These are phyloP conservation scores for Stagonosporopsis vannaccii DNA, from an alignment of 2,329 filamentous ascomycete genomes.

Conservation along the genomic window DNA sequence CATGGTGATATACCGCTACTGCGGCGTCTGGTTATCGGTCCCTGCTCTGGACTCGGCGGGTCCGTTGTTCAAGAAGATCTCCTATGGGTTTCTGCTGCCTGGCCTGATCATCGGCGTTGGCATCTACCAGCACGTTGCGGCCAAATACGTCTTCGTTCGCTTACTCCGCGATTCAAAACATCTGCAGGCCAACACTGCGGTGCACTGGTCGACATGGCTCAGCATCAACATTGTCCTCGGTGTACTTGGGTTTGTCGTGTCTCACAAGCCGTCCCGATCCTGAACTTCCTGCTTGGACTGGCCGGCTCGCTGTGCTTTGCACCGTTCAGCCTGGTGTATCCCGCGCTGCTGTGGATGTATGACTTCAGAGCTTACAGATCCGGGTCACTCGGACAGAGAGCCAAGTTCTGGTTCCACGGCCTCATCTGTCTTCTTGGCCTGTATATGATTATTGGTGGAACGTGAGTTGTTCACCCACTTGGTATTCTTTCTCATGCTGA, in stretches of 20 bases:
- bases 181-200: neutral
- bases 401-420: neutral
- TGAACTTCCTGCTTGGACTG: conserved; percentile 4
- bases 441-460: conserved; percentile 4
- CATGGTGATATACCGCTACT: conserved; percentile 3
- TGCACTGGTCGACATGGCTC: conserved; percentile 4
- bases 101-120: conserved; percentile 1
- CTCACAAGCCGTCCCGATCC: neutral
- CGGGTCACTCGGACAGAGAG: neutral
- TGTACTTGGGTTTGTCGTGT: neutral
- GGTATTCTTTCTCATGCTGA: neutral
- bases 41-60: neutral
- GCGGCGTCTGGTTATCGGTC: conserved; percentile 2
- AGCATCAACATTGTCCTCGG: conserved; percentile 1
- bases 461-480: neutral
- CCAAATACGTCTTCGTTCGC: conserved; percentile 5
- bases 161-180: conserved; percentile 2
- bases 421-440: conserved; percentile 2
- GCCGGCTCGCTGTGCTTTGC: conserved; percentile 3
- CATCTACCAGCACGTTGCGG: conserved; percentile 2
- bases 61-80: conserved; percentile 4
- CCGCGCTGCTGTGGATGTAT: conserved; percentile 3
- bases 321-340: conserved; percentile 2
- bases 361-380: conserved; percentile 1
- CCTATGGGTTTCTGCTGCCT: neutral